Evolutionary conservation across 352 stramenopile genomes (phyloP).

Genomic region (Pilasporangium apinafurcum): DNA sequence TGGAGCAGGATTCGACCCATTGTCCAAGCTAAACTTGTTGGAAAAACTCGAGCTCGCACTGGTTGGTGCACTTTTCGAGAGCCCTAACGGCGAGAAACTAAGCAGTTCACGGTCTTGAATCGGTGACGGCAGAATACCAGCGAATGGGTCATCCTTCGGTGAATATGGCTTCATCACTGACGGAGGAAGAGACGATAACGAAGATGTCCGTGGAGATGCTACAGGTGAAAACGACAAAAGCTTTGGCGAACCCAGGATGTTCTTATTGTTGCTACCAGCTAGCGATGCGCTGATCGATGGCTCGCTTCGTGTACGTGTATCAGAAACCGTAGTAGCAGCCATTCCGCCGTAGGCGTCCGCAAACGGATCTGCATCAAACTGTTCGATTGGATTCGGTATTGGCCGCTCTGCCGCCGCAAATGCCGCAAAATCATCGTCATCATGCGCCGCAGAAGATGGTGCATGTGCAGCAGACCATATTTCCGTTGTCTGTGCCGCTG

Average conservation of each 20-base stretch:
- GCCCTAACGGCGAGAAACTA: slow-evolving; percentile 11
- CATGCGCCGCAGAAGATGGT: background rate
- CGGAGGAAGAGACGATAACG: slow-evolving; percentile 7
- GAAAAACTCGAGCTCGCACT: background rate
- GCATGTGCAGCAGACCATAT: background rate
- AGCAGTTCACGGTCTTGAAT: slow-evolving; percentile 6
- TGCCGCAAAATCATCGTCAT: slow-evolving; percentile 27
- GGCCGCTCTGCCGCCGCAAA: slow-evolving; percentile 27
- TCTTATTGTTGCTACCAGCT: slow-evolving; percentile 3
- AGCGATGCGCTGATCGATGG: background rate
- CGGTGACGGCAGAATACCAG: slow-evolving; percentile 14
- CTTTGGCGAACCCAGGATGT: slow-evolving; percentile 7
- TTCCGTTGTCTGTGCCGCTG: background rate
- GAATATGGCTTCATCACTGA: too few species aligned
- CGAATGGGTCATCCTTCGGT: too few species aligned
- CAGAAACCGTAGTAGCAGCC: background rate
- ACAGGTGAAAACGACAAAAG: slow-evolving; percentile 40
- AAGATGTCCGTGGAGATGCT: background rate
- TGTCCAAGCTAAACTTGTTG: too few species aligned
- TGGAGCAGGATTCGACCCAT: slow-evolving; percentile 9
- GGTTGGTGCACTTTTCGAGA: slow-evolving; percentile 1
- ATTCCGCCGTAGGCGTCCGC: slow-evolving; percentile 24
- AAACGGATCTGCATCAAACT: slow-evolving; percentile 28
- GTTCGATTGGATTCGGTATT: slow-evolving; percentile 1
- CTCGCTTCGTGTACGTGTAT: slow-evolving; percentile 3